Percentiles rank a stretch among this genome's conserved stretches.
These are phyloP conservation scores for Stereum hirsutum DNA, from an alignment of 1,284 basidiomycete genomes.

Conservation along the genomic window DNA sequence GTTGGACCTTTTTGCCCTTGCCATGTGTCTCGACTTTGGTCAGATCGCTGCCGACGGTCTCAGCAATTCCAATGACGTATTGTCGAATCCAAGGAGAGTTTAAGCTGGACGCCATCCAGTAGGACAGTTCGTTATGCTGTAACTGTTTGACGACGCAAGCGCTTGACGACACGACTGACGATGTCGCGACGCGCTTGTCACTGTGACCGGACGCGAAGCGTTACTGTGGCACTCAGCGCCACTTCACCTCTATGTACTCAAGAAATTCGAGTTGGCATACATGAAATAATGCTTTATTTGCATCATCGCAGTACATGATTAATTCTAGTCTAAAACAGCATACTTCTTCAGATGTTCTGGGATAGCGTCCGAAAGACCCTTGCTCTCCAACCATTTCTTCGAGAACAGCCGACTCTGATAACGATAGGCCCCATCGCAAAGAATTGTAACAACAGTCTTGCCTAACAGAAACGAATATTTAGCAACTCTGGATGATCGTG, in stretches of 20 bases:
- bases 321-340: constrained; percentile 63
- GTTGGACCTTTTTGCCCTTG: constrained; percentile 39
- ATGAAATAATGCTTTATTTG: background rate
- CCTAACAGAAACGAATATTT: constrained; percentile 34
- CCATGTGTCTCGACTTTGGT: constrained; percentile 20
- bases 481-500: constrained; percentile 2
- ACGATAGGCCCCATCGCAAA: constrained; percentile 94
- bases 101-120: constrained; percentile 31
- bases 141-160: background rate
- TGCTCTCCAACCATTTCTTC: constrained; percentile 86
- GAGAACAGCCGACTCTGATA: constrained; percentile 97
- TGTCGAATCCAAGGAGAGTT: constrained; percentile 39
- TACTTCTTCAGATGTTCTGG: constrained; percentile 87
- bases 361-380: constrained; percentile 74
- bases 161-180: background rate
- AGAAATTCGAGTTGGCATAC: background rate
- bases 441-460: constrained; percentile 81
- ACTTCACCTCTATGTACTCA: background rate
- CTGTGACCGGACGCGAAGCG: background rate
- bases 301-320: background rate
- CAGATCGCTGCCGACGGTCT: constrained; percentile 36
- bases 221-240: background rate
- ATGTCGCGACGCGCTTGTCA: background rate
- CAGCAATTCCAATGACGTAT: constrained; percentile 38
- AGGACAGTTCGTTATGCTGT: background rate